phyloP scores from a whole-genome alignment of 2,329 filamentous ascomycete species.

The Fusarium concolor region DNA sequence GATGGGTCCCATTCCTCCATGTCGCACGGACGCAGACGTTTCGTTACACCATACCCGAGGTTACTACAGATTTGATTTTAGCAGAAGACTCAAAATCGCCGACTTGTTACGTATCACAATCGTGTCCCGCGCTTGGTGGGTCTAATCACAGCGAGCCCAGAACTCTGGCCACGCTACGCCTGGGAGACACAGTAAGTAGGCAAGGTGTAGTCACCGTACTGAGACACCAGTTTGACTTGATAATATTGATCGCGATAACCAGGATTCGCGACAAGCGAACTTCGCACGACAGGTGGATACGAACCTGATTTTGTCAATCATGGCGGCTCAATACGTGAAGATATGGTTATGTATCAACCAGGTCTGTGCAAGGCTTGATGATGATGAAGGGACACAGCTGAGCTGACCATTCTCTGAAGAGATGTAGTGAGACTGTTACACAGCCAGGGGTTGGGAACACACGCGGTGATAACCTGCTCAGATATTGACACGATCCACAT shows the following conservation, averaged over 20 bases:
- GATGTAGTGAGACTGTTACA: slow-evolving; percentile 35
- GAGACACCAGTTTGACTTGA: slow-evolving; percentile 25
- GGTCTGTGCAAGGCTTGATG: background rate
- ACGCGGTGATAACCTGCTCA: slow-evolving; percentile 7
- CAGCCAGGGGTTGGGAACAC: slow-evolving; percentile 20
- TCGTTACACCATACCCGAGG: slow-evolving; percentile 34
- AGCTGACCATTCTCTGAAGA: slow-evolving; percentile 4
- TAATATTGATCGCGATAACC: background rate
- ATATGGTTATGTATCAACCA: background rate
- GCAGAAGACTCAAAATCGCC: slow-evolving; percentile 27
- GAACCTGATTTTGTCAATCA: slow-evolving; percentile 15
- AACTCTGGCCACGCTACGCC: slow-evolving; percentile 7
- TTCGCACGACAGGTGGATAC: slow-evolving; percentile 23
- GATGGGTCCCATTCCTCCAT: slow-evolving; percentile 41
- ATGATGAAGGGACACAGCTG: slow-evolving; percentile 2
- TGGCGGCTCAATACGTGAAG: slow-evolving; percentile 3
- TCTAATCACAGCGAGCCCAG: slow-evolving; percentile 1
- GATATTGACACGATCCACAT: slow-evolving; percentile 29
- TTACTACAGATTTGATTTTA: slow-evolving; percentile 22
- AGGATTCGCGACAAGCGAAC: slow-evolving; percentile 6
- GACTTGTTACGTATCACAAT: slow-evolving; percentile 16
- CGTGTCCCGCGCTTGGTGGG: slow-evolving; percentile 2
- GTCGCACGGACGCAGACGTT: slow-evolving; percentile 30
- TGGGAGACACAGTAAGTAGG: slow-evolving; percentile 5
- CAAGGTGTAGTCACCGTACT: slow-evolving; percentile 5